These are phyloP conservation scores for Botrytis tulipae DNA, from an alignment of 2,329 filamentous ascomycete genomes.

Conservation along the genomic window DNA sequence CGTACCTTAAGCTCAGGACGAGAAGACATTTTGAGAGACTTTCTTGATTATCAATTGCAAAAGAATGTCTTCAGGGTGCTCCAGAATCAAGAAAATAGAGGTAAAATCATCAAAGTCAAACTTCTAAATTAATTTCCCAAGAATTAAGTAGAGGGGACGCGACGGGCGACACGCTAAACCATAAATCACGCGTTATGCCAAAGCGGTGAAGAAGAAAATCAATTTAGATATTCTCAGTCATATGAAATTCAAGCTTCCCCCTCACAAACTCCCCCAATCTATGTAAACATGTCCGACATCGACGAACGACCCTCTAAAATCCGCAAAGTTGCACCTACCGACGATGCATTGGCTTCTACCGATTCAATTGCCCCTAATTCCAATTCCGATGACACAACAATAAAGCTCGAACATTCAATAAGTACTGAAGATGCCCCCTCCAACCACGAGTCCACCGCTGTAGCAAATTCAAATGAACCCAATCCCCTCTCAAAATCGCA, in stretches of 20 bases:
- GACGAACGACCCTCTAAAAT: constrained; percentile 22
- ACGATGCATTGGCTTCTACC: not conserved
- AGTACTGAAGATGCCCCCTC: constrained; percentile 2
- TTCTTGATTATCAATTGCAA: too few species aligned
- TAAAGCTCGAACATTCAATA: not conserved
- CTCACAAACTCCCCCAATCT: not conserved
- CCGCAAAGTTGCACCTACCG: constrained; percentile 9
- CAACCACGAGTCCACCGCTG: not conserved
- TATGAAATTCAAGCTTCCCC: constrained; percentile 1
- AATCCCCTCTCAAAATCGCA: constrained; percentile 74
- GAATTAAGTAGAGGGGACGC: constrained; percentile 5
- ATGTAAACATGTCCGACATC: constrained; percentile 16
- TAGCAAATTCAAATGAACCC: not conserved
- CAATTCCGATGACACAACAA: not conserved
- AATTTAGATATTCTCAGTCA: constrained; percentile 4
- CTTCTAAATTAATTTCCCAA: not conserved
- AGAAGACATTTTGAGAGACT: constrained; percentile 59
- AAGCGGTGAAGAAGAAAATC: constrained; percentile 13
- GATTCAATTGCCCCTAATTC: not conserved
- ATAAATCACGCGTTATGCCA: constrained; percentile 5
- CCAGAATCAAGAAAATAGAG: not conserved
- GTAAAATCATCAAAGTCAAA: not conserved
- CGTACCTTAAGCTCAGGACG: constrained; percentile 68
- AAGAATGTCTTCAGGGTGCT: not conserved
- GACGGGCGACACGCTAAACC: constrained; percentile 7